Evolutionary conservation across 805 yeast species (phyloP), one percentile per base, ranked within the genome.

Genomic region (Ogataea methylovora): DNA sequence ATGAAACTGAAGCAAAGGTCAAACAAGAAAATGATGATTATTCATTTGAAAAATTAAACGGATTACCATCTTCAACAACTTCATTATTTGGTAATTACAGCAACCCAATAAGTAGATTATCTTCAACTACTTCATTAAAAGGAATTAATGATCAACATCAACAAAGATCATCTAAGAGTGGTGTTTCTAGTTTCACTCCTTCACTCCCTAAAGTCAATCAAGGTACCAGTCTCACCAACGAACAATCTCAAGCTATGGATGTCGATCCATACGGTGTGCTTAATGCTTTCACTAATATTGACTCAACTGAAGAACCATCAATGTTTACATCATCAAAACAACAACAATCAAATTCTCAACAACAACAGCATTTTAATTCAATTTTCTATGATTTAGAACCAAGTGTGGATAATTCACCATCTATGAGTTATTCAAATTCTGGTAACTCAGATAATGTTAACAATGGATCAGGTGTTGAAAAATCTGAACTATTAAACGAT

Each of bases 401-500:
- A 33, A 28, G 33, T 31, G 33, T 25, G 4, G 17, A 33, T 6
- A 29, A 24, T 10, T 33, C 44, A 14, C 40, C 44, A 15, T 14
- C 32, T 14, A 11, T 33, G 15, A 20, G 34, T 9, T 29, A 30
- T 13, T 19, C 32, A 8, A 19, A 24, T 16, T 16, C 21, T 15
- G 31, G 29, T 22, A 28, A 29, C 10, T 8, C 15, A 12, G 19
- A 18, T 16, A 15, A 15, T 8, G 7, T 27, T 6, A 10, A 12
- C 8, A 27, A 16, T n/a, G 16, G 4, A 13, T 5, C 16, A 23
- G 27, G 6, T 24, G 22, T 17, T 14, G 30, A 21, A 18, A 51
- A 44, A 37, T 56, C 38, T 37, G 63, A 51, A 27, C 51, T 61
- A 16, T 46, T 65, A 39, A 57, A 56, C 27, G 73, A 69, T 42